Percentiles rank a stretch among this genome's conserved stretches.
These are phyloP conservation scores for Ceratocystis ficicola DNA, from an alignment of 2,329 filamentous ascomycete genomes.

Conservation along the genomic window DNA sequence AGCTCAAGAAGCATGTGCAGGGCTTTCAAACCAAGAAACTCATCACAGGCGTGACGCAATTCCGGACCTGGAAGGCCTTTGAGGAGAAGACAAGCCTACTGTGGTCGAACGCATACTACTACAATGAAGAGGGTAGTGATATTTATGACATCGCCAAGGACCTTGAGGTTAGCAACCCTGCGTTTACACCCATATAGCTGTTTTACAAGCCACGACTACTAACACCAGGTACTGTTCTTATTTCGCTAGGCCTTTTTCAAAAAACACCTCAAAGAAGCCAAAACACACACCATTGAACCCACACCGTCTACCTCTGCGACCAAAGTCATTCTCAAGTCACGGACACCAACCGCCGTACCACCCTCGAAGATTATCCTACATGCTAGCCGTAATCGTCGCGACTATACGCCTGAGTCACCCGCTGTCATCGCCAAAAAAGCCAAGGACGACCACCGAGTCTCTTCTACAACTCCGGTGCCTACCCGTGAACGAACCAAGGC, in stretches of 20 bases:
- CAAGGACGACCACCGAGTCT: conserved; percentile 6
- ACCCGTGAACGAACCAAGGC: conserved; percentile 18
- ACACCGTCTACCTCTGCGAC: conserved; percentile 33
- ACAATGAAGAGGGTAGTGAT: conserved; percentile 84
- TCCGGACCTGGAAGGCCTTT: conserved; percentile 72
- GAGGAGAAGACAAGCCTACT: conserved; percentile 68
- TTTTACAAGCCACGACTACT: neutral
- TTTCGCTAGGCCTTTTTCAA: conserved; percentile 47
- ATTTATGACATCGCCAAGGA: conserved; percentile 67
- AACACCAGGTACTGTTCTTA: neutral
- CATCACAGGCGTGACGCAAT: conserved; percentile 51
- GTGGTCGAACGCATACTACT: conserved; percentile 78
- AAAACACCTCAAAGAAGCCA: conserved; percentile 57
- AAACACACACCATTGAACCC: conserved; percentile 58
- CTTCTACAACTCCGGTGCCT: neutral
- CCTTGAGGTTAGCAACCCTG: conserved; percentile 50
- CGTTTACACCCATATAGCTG: neutral
- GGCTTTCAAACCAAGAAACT: conserved; percentile 58
- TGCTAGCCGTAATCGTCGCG: conserved; percentile 35
- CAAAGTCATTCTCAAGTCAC: conserved; percentile 30
- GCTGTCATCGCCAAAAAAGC: neutral
- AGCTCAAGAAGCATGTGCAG: conserved; percentile 63
- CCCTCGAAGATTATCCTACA: conserved; percentile 54
- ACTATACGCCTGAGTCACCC: conserved; percentile 15
- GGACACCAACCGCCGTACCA: conserved; percentile 14